Evolutionary conservation across 495 filamentous ascomycete species (phyloP).

Genomic region (Aspergillus campestris): DNA sequence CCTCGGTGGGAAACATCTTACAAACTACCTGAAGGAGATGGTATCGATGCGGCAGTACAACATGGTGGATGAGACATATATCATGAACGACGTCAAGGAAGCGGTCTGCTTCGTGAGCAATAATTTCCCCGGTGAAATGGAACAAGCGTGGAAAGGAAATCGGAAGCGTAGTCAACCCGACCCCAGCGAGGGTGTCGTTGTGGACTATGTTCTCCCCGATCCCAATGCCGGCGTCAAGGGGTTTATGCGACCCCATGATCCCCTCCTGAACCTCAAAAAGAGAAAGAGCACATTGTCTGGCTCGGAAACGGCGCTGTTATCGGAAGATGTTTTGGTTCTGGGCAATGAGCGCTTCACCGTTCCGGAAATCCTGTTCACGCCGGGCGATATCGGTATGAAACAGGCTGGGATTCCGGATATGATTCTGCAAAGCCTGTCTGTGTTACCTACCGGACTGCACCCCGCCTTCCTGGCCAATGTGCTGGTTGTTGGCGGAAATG

Average conservation of each 20-base stretch:
- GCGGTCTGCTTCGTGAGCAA: slow-evolving; percentile 73
- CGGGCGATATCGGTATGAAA: slow-evolving; percentile 76
- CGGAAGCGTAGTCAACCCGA: slow-evolving; percentile 34
- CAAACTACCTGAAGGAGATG: slow-evolving; percentile 88
- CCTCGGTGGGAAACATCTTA: slow-evolving; percentile 85
- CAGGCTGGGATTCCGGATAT: slow-evolving; percentile 76
- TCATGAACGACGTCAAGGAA: slow-evolving; percentile 96
- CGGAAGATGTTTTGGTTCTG: slow-evolving; percentile 77
- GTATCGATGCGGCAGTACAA: slow-evolving; percentile 88
- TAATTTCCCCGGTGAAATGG: slow-evolving; percentile 72
- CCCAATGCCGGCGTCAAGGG: slow-evolving; percentile 71
- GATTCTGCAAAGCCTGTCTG: slow-evolving; percentile 72
- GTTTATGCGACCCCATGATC: slow-evolving; percentile 67
- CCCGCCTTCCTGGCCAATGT: slow-evolving; percentile 78
- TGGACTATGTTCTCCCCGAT: slow-evolving; percentile 91
- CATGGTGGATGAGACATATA: slow-evolving; percentile 83
- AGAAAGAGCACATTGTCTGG: slow-evolving; percentile 45
- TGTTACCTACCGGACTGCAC: slow-evolving; percentile 67
- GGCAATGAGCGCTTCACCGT: slow-evolving; percentile 88
- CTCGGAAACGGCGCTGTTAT: slow-evolving; percentile 44
- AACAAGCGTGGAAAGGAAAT: slow-evolving; percentile 75
- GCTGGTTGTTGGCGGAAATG: slow-evolving; percentile 81
- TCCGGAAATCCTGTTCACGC: slow-evolving; percentile 83
- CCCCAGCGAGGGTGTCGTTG: slow-evolving; percentile 60
- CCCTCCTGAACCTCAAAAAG: slow-evolving; percentile 48